Evolutionary conservation across 768 basidiomycete species (phyloP), one percentile per base, ranked within the genome.

Genomic region (Pleurotus pulmonarius): DNA sequence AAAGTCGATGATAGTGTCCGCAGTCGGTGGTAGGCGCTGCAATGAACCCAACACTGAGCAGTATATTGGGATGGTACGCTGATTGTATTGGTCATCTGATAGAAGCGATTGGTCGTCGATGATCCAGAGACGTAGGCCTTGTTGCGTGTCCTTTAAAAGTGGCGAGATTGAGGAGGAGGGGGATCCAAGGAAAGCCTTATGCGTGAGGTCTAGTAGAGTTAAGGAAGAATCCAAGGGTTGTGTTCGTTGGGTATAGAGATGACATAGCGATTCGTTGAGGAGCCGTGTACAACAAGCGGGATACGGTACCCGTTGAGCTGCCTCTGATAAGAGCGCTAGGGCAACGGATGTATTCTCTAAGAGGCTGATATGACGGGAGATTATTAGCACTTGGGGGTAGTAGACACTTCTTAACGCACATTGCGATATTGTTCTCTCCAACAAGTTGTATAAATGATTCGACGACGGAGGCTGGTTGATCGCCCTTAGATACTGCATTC

Each of bases 61-160:
- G 59, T 86, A 87, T 15, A 86, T 61, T 11, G 62, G 58, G 40
- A 63, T 59, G 1, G 75, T 62, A 77, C 78, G 38, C 13, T 26
- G 65, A 49, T 77, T 78, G 55, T 82, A 79, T 26, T 83, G 77
- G 5, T 71, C 62, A 3, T 74, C 72, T 2, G 69, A 60, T 48
- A 87, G 68, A 13, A 72, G 57, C 20, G 70, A 67, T 0, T 60
- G 44, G 38, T 72, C 72, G 57, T 86, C 85, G 43, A 71, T 72
- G 18, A 87, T 76, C 86, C 86, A 87, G 26, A 68, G 60, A 53
- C 69, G 70, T 4, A 85, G 60, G 18, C 79, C 66, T 34, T 70
- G 63, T 20, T 73, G 71, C 24, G 81, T 65, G 9, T 58, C 58
- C 13, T 60, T 61, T 7, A 85, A 59, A n/a, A 78, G 62, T 9